A percentile compares a stretch with the other conserved stretches of the same genome.
These are phyloP conservation scores for rapeseed (Brassica napus) DNA, from an alignment of 345 rosid genomes.

Conservation along the genomic window Da-Ae NC_063437.1:21326001-21326500, in stretches of 20 bases:
- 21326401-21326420: background rate
- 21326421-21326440: background rate
- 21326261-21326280: background rate
- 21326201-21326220: background rate
- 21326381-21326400: background rate
- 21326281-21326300: background rate
- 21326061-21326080: background rate
- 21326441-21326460: background rate
- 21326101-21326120: background rate
- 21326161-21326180: background rate
- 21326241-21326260: background rate
- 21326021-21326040: constrained; percentile 16
- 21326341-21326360: background rate
- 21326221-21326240: background rate
- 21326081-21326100: constrained; percentile 13
- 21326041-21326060: constrained; percentile 21
- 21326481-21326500: background rate
- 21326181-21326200: background rate
- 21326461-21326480: background rate
- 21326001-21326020: constrained; percentile 22
- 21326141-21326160: background rate
- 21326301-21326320: background rate
- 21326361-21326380: background rate
- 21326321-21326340: background rate
- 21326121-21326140: background rate